Evolutionary conservation across 2,329 filamentous ascomycete genomes (phyloP), one percentile per base, ranked within the genome.

Genomic region (Davidsoniella australis): DNA sequence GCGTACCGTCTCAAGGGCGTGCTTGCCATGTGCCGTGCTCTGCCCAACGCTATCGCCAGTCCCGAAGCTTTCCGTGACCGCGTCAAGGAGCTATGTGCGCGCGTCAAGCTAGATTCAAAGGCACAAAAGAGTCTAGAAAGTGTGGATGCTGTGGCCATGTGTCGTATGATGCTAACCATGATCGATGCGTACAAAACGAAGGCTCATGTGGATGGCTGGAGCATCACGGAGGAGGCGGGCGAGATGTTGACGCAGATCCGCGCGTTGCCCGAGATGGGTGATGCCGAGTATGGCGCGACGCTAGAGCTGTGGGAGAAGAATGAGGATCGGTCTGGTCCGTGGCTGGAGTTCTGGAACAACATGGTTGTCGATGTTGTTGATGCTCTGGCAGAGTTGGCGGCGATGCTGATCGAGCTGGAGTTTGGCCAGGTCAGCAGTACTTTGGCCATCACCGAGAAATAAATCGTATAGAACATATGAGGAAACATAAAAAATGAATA

Each of bases 141-240:
- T 14, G 66, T 71, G 8, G 73, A 77, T 50, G 71, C 72, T 53
- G 65, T 73, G 2, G 70, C 68, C 8, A 60, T 76, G 45, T 71
- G 69, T 53, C 72, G 78, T 55, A 68, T 69, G 49, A 57, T 78
- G 12, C 61, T 76, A 48, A 61, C 67, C 37, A 64, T 78, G 56
- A 63, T 71, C 10, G 54, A 68, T 17, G 60, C 64, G 26, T 64
- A 68, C 42, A 66, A 62, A 1, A 65, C 66, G 0, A 55, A 59
- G 24, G 68, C 63, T 4, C 66, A 70, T 53, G 64, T 64, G 5
- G 60, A 64, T 5, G 66, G 67, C 5, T 75, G 71, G 67, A 64
- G 64, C 23, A 61, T 74, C 2, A 57, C 67, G 33, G 57, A 56
- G 2, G 59, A 66, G 45, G 72, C 72, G 2, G 63, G 58, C 44